Conservation (phyloP, 768 basidiomycete species). For the Lactarius hatsudake region DNA sequence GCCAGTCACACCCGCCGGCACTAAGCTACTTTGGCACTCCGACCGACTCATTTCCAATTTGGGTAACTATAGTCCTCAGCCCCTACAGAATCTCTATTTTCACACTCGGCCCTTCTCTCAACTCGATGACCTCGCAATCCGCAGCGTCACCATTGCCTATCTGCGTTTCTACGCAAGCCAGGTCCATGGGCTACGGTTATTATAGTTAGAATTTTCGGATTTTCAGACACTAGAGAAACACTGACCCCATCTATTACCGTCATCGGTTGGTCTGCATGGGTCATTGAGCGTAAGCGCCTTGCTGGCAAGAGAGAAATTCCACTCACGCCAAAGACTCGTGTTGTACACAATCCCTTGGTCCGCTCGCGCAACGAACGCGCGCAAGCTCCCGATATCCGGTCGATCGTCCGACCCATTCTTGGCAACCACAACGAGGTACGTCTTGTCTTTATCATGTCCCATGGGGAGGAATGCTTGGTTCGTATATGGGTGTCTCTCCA, state of each 20-base stretch:
- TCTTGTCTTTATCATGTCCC: slow-evolving; percentile 57
- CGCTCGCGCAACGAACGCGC: slow-evolving; percentile 78
- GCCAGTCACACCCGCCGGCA: neutral
- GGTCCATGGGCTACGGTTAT: slow-evolving; percentile 58
- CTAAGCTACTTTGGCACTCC: slow-evolving; percentile 20
- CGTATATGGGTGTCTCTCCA: slow-evolving; percentile 88
- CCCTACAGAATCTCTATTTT: slow-evolving; percentile 34
- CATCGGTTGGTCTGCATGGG: slow-evolving; percentile 81
- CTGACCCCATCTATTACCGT: slow-evolving; percentile 70
- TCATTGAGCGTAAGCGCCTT: neutral
- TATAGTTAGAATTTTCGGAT: slow-evolving; percentile 6
- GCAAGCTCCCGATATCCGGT: slow-evolving; percentile 71
- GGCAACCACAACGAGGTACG: slow-evolving; percentile 86
- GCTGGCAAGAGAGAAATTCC: neutral
- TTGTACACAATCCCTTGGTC: slow-evolving; percentile 87
- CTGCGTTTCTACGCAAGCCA: slow-evolving; percentile 92
- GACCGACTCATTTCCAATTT: slow-evolving; percentile 5
- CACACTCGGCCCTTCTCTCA: slow-evolving; percentile 38
- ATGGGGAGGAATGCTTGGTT: slow-evolving; percentile 96
- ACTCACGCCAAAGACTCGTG: slow-evolving; percentile 88
- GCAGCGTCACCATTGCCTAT: slow-evolving; percentile 71
- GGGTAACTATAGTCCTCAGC: neutral
- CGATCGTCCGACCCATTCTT: slow-evolving; percentile 70
- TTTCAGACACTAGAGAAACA: slow-evolving; percentile 11
- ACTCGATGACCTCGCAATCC: slow-evolving; percentile 85